Evolutionary conservation across 805 yeast species (phyloP), one percentile per base, ranked within the genome.

Genomic region (Starmerella sirachaensis): DNA sequence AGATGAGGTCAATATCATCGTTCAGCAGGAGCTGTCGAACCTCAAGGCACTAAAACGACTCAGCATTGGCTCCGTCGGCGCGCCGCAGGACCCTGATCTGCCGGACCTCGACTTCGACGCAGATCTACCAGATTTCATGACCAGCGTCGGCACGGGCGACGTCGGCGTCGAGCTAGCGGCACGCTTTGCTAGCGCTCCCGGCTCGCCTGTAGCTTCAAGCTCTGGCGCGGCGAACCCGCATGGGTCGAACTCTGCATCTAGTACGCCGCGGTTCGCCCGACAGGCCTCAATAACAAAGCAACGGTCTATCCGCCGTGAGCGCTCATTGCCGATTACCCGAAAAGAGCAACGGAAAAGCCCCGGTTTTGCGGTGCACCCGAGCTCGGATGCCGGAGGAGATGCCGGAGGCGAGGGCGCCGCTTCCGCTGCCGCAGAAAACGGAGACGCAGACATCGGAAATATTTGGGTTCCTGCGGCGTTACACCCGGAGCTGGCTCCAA

Each of bases 401-500:
- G 31, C 6, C 13, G n/a, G 13, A 34, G 10, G 23, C 26, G 14
- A 18, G 11, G 19, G 40, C 14, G 19, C 10, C 18, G 29, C 18
- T n/a, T 14, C 6, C 23, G 23, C 7, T 12, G 19, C 17, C 27
- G 17, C 12, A 14, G 34, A 10, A 23, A 24, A 16, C 18, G 16
- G n/a, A 11, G 30, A 18, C 12, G 29, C 40, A 7, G 46, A 36
- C 13, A 38, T 47, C 18, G 51, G 41, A 18, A 45, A 71, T 40
- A 60, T 88, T 37, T 88, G 98, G 98, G 96, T 91, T 1, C 97
- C 97, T 0, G 98, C 97, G 2, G 75, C 74, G 45, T 67, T 84
- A 26, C 98, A 91, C 56, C 97, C 97, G 1, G 88, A 81, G 51
- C 70, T 88, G n/a, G 86, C 93, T 18, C 97, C 97, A 2, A 93